Base-by-base conservation (phyloP, 2,329 filamentous ascomycete genomes). In the Fusarium goolgardi region DNA sequence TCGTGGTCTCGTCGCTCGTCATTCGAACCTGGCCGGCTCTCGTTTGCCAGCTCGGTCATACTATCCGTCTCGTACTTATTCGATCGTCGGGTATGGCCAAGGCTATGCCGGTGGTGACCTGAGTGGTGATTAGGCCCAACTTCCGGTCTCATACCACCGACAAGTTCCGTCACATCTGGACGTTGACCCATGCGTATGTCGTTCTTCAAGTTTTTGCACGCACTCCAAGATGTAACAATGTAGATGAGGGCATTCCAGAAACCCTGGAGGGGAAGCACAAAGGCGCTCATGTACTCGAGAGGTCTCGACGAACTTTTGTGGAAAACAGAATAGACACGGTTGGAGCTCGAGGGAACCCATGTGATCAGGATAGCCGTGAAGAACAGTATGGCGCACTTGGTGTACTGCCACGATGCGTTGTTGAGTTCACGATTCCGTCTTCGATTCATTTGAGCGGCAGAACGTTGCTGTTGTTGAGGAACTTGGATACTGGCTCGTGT, bases 241-340 rank as follows among this genome's bases (percentile, higher is more conserved):
- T 96, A 96, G 69, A 96, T 93, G 59, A 91, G 77, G 20, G 89
- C 87, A 76, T 96, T 96, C 92, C 92, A 96, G 73, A 94, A 91
- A 0, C 93, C 93, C 75, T 96, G 93, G 0, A 94, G 83, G 0
- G 93, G 92, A 11, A 96, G 83, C 1, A 96, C 92, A 40, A 93
- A 84, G 0, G 91, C 88, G 23, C 90, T 90, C 67, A 89, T 86
- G 67, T 91, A 88, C 71, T 92, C 88, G 25, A 96, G 85, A 0
- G 84, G 81, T 29, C 89, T 84, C 10, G 82, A 84, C 0, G 84
- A 78, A 6, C 83, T 60, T 27, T 84, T 78, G 72, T 90, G 82
- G 11, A 88, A 82, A 18, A 94, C 82, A 5, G 88, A 88, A 78
- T 91, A 94, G 18, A 94, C 85, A 12, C 93, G 85, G 76, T 96